phyloP scores from a whole-genome alignment of 1,139 yeast species.

The Candida neerlandica region DNA sequence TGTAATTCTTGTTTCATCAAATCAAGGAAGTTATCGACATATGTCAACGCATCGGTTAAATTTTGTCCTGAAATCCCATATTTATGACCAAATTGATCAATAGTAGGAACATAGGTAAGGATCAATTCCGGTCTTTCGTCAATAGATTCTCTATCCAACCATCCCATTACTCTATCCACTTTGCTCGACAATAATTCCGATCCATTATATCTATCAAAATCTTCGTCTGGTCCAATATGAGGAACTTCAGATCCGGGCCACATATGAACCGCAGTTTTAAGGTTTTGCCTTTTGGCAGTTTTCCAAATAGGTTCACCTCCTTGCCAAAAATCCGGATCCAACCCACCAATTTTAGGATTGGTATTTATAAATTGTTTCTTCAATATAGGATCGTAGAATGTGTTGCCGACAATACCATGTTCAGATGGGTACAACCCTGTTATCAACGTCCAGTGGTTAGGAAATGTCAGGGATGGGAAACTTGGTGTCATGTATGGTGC shows the following conservation, averaged over 20 bases:
- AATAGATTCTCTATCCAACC: slow-evolving; percentile 61
- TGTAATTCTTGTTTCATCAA: slow-evolving; percentile 49
- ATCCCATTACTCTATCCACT: slow-evolving; percentile 55
- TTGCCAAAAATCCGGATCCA: slow-evolving; percentile 69
- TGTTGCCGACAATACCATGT: slow-evolving; percentile 88
- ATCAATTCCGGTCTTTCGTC: slow-evolving; percentile 70
- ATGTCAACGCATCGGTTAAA: slow-evolving; percentile 52
- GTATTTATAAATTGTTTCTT: slow-evolving; percentile 66
- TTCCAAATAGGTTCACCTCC: slow-evolving; percentile 92
- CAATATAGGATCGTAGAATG: slow-evolving; percentile 66
- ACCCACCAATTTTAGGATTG: slow-evolving; percentile 55
- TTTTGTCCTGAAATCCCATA: slow-evolving; percentile 67
- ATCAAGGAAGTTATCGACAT: slow-evolving; percentile 68
- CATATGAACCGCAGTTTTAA: slow-evolving; percentile 84
- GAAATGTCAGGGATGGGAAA: slow-evolving; percentile 87
- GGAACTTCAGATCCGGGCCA: slow-evolving; percentile 93
- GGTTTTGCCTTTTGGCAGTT: slow-evolving; percentile 68
- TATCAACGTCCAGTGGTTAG: slow-evolving; percentile 88
- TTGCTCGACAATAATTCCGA: slow-evolving; percentile 63
- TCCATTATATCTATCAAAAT: slow-evolving; percentile 65
- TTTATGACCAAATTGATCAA: slow-evolving; percentile 75
- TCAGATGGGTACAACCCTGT: slow-evolving; percentile 84
- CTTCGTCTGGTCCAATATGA: slow-evolving; percentile 48
- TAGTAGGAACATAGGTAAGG: slow-evolving; percentile 78
- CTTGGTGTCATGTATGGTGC: slow-evolving; percentile 87